Evolutionary conservation across 192 early-diverging fungal species (phyloP), one percentile per base, ranked within the genome.

Genomic region (Phycomyces nitens): DNA sequence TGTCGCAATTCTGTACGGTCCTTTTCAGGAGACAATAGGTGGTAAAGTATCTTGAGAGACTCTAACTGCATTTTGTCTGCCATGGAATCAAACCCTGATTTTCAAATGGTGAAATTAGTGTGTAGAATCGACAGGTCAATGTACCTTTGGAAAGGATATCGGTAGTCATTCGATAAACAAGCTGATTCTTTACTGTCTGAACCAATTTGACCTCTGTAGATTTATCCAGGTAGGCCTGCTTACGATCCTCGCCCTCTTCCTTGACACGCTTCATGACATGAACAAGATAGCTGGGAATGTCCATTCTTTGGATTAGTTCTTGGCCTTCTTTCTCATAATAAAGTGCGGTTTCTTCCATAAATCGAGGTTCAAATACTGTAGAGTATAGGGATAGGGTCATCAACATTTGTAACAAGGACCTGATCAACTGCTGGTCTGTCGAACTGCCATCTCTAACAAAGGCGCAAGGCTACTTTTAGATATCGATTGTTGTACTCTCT

Each of bases 251-350:
- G 1, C 20, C 40, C 68, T 99, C 97, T 39, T 95, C 86, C 4
- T 72, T 53, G 26, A 96, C 53, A 15, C 94, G 85, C 39, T 69
- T 71, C 65, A 86, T 76, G 0, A 84, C 88, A 79, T 94, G 77
- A 24, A 67, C 60, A 27, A 96, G 70, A 70, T 94, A 98, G 52
- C 79, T 75, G 3, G 83, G 84, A 10, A 88, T 85, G 4, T 79
- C 75, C 50, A 86, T 62, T 24, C 47, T 52, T 53, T 69, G 74
- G 0, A 95, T 72, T 44, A 82, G 68, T 27, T 66, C 66, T 9
- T 84, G 66, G 41, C 88, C 86, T 66, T 95, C 93, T 55, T 74
- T 65, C n/a, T 69, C 60, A 60, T 95, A 99, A 64, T 90, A 95
- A 8, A 66, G 72, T 27, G 75, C 71, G 8, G 90, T 90, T 15